These are phyloP conservation scores for Pseudopithomyces chartarum DNA, from an alignment of 2,329 filamentous ascomycete species.

Conservation along the genomic window DNA sequence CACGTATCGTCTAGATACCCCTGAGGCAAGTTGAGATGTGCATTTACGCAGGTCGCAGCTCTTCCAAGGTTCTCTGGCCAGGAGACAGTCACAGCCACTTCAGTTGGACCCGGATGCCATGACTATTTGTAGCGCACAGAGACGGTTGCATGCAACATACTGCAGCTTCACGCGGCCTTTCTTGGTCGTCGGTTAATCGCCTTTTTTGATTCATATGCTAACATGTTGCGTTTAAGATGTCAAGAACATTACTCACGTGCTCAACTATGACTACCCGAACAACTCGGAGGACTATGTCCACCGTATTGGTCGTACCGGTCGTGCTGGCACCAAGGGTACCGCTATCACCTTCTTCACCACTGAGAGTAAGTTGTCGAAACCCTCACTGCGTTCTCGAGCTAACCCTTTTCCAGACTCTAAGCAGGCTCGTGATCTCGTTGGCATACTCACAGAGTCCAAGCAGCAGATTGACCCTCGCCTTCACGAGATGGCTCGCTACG, in stretches of 20 bases:
- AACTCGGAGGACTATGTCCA: conserved; percentile 76
- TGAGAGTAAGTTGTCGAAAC: conserved; percentile 76
- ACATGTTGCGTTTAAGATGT: conserved; percentile 89
- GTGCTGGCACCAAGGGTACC: conserved; percentile 85
- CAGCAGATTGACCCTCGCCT: conserved; percentile 97
- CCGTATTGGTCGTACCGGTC: conserved; percentile 71
- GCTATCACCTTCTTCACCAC: conserved; percentile 99
- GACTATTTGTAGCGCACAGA: conserved; percentile 57
- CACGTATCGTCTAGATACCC: conserved; percentile 68
- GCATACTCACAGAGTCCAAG: conserved; percentile 92
- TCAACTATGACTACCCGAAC: conserved; percentile 99
- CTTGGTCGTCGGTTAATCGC: conserved; percentile 56
- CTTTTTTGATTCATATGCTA: conserved; percentile 67
- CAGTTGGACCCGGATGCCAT: conserved; percentile 52
- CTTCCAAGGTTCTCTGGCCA: conserved; percentile 71
- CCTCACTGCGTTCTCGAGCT: conserved; percentile 20
- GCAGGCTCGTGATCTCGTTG: conserved; percentile 90
- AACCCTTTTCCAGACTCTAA: conserved; percentile 53
- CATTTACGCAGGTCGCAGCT: conserved; percentile 74
- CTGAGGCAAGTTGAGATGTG: conserved; percentile 80
- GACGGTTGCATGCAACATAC: conserved; percentile 60
- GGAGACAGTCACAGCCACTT: conserved; percentile 61
- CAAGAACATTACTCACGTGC: conserved; percentile 99
- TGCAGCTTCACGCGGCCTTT: conserved; percentile 64
- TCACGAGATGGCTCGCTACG: conserved; percentile 92